Conservation (phyloP, 257 asterid genomes). For the Nicotiana knightiana region DNA sequence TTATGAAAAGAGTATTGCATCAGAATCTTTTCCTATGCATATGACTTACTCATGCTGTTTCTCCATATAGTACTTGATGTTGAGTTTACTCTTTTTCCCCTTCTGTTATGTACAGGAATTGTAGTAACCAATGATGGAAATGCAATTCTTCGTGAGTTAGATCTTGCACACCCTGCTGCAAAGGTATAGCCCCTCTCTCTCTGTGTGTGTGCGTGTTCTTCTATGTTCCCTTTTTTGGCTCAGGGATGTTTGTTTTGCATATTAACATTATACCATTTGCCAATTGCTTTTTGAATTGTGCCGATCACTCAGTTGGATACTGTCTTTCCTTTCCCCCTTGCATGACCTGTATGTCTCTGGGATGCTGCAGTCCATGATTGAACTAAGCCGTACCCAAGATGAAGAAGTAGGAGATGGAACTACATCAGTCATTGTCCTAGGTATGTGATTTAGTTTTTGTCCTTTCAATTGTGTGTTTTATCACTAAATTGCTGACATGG, state of each 20-base stretch:
- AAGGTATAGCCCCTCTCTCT: conserved; percentile 39
- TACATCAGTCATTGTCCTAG: conserved; percentile 93
- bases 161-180: conserved; percentile 98
- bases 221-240: neutral
- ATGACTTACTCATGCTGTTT: no score
- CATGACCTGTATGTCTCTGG: neutral
- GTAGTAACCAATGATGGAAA: conserved; percentile 98
- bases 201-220: neutral
- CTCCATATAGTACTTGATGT: no score
- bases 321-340: no score
- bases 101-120: conserved; percentile 43
- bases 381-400: conserved; percentile 97
- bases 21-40: no score
- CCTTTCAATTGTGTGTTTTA: conserved; percentile 11
- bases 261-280: neutral
- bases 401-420: conserved; percentile 99
- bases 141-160: conserved; percentile 92
- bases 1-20: neutral
- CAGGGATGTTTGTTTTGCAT: neutral
- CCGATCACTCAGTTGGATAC: no score
- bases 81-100: no score
- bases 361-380: conserved; percentile 91
- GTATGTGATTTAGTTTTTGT: conserved; percentile 34
- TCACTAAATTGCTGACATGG: neutral
- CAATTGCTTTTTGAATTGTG: neutral